Evolutionary conservation across 2,329 filamentous ascomycete species (phyloP).

Genomic region (Mariannaea sp.): DNA sequence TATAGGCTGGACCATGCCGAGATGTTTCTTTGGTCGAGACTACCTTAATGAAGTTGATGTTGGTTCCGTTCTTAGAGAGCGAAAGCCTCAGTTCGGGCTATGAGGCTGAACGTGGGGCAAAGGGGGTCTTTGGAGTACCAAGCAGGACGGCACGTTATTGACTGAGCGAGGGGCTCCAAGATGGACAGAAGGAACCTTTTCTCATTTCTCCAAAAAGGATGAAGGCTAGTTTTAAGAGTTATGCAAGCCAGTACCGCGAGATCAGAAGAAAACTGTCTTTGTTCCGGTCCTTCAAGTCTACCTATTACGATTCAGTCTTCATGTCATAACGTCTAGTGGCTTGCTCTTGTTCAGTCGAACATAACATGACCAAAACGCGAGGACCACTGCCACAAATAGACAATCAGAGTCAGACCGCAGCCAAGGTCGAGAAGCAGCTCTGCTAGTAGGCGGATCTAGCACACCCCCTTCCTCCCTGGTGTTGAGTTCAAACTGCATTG

Average conservation of each 20-base stretch:
- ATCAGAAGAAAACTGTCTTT: conserved; percentile 26
- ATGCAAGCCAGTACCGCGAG: conserved; percentile 22
- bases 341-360: conserved; percentile 17
- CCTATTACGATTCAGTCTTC: conserved; percentile 24
- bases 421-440: conserved; percentile 12
- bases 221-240: conserved; percentile 23
- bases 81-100: background rate
- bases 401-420: conserved; percentile 33
- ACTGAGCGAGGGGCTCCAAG: conserved; percentile 18
- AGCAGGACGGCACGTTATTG: conserved; percentile 2
- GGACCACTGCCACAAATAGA: conserved; percentile 36
- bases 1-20: conserved; percentile 45
- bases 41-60: background rate
- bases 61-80: background rate
- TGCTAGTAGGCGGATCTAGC: conserved; percentile 16
- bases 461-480: conserved; percentile 27
- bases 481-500: conserved; percentile 35
- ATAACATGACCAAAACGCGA: conserved; percentile 26
- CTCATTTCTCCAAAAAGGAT: conserved; percentile 30
- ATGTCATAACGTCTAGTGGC: conserved; percentile 23
- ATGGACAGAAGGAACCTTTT: conserved; percentile 14
- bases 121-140: conserved; percentile 10
- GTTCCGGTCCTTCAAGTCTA: conserved; percentile 34
- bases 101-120: conserved; percentile 9
- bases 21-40: conserved; percentile 8